Base-by-base conservation (phyloP, 2,329 filamentous ascomycete genomes). In the Stagonosporopsis chrysanthemi region DNA sequence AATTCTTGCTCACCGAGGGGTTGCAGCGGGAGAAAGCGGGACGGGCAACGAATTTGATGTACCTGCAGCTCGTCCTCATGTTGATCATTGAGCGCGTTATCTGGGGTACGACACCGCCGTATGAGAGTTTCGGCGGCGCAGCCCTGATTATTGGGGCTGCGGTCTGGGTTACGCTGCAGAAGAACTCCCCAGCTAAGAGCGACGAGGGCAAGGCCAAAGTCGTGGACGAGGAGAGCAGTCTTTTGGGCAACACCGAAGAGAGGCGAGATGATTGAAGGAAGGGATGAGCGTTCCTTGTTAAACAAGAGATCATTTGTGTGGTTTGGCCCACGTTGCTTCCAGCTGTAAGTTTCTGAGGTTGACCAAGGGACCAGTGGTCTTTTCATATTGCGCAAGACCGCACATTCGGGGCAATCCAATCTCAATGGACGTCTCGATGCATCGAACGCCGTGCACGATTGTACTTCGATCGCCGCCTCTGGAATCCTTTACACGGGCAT, bases 1-100 rank as follows among this genome's bases (percentile, higher is more conserved):
- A 96, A 80, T 91, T 91, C 65, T 80, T 95, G 19, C 78, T 95
- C 14, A 95, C 92, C 1, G 83, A 86, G 2, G 91, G 90, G 0
- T 77, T 97, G 51, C 81, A 88, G 17, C 84, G 88, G 58, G 89
- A 92, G 69, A 88, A 88, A 62, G 82, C 81, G 2, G 76, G 78
- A 1, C 77, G 83, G 31, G 86, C 85, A 2, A 88, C 84, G 0
- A 86, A 85, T 55, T 85, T 89, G 82, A 79, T 86, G 7, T 90
- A 89, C 69, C 83, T 84, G 42, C 86, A 88, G 70, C 86, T 89
- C 80, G 75, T 89, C 4, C 89, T 88, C 72, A 86, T 87, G 1
- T 67, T 89, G 22, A 76, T 81, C 5, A 84, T 87, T 6, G 87
- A 90, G 69, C 83, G 84, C 59, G 59, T 86, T 11, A 77, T 89